Evolutionary conservation across 768 basidiomycete genomes (phyloP), one percentile per base, ranked within the genome.

Genomic region (Naematelia encephala): DNA sequence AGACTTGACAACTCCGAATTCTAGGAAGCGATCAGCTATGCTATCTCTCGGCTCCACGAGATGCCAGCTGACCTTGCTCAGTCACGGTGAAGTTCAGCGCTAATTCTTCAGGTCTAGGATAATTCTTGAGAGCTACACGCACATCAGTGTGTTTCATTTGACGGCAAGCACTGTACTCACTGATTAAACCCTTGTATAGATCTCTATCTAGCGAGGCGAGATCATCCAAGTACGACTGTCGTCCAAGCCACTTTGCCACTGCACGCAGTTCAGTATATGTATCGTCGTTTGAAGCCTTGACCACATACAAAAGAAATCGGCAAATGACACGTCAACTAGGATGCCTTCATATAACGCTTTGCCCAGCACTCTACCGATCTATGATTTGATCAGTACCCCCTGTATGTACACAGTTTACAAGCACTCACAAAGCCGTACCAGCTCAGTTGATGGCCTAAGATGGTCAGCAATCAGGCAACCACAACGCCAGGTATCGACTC

Each of bases 281-380:
- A n/a, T n/a, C n/a, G n/a, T n/a, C n/a, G n/a, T n/a, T n/a, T n/a
- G n/a, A n/a, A n/a, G n/a, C n/a, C n/a, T n/a, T n/a, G n/a, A n/a
- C n/a, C n/a, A 66, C 69, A 46, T 84, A 55, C 96, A 81, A 82
- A 98, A 98, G 81, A 98, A 99, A 1, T 86, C 85, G 2, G 96
- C 93, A 75, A 98, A 98, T 0, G 88, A 88, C 1, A 97, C 91
- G 63, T 97, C 91, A 14, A 94, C 86, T 5, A 99, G 80, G 47
- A 98, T 96, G 0, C 93, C 92, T 54, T 97, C 90, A 68, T 99
- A 98, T 73, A 99, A 81, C 0, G 94, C 96, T 74, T 98, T 98
- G 3, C 94, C 94, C 1, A 99, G 81, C 19, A 99, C 89, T 1
- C 90, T 82, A 0, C 96, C 96, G 60, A 97, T 88, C 70, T 72